phyloP scores from a whole-genome alignment of 139 green algal species.

The Chlamydomonas sp. region DNA sequence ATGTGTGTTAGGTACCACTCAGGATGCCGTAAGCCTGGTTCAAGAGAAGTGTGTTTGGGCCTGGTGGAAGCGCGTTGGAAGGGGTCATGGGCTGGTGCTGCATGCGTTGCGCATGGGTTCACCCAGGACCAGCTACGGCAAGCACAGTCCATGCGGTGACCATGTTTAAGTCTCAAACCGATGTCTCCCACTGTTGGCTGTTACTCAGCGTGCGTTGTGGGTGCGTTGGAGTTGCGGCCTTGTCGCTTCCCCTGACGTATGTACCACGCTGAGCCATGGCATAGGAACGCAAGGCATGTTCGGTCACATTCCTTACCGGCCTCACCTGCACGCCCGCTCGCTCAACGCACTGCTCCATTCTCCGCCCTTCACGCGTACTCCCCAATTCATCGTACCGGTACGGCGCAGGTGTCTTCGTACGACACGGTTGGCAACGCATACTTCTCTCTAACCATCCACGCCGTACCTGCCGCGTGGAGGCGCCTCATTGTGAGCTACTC shows the following conservation, averaged over 20 bases:
- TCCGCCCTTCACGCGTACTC: background rate
- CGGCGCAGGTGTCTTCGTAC: constrained; percentile 2
- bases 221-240: too few species aligned
- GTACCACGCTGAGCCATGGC: background rate
- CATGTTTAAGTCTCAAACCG: too few species aligned
- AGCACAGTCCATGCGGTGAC: too few species aligned
- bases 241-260: background rate
- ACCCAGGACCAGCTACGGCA: too few species aligned
- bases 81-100: too few species aligned
- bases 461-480: constrained; percentile 78
- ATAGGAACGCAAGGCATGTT: background rate
- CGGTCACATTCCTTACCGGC: background rate
- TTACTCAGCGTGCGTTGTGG: too few species aligned
- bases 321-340: background rate
- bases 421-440: constrained; percentile 80
- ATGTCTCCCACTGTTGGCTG: too few species aligned
- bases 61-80: too few species aligned
- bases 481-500: constrained; percentile 10
- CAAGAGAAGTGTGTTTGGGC: too few species aligned
- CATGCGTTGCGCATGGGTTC: too few species aligned
- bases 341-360: background rate
- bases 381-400: background rate
- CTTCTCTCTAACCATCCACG: constrained; percentile 83
- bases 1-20: too few species aligned
- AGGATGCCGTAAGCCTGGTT: too few species aligned